Evolutionary conservation across 768 basidiomycete genomes (phyloP), one percentile per base, ranked within the genome.

Genomic region (Rhizopogon vesiculosus): DNA sequence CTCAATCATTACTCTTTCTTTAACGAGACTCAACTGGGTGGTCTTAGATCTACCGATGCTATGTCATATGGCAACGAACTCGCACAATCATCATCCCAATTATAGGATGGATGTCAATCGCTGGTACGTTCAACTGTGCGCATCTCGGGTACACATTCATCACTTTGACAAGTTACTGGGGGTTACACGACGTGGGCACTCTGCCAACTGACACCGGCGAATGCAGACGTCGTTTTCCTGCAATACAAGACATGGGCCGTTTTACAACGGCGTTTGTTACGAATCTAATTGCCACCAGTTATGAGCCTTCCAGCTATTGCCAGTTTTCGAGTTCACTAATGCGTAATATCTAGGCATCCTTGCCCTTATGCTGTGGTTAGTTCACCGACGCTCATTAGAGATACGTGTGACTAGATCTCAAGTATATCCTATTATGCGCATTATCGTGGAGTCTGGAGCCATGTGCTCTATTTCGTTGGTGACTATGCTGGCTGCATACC

Each of bases 281-380:
- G 2, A 60, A 60, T 51, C 7, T 60, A 25, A 49, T 57, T 28
- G 43, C 39, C 38, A 54, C 59, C 41, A 50, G 59, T 60, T 41
- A 18, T 4, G 39, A 22, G 7, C 18, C 18, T 28, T 29, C 8
- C 29, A 40, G 7, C 42, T 33, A 2, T 33, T 33, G 1, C 8
- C n/a, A 9, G 35, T 18, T 18, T 15, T 33, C 7, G 8, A 51
- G 10, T 1, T 19, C 29, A 8, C 49, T 13, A 18, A 51, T 4
- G 25, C 9, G 15, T 16, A 35, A 1, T n/a, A 33, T 8, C 25
- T 40, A 52, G 51, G 51, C 9, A 18, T 52, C 51, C 41, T 52
- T 28, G 39, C 38, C 39, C 8, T 19, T 39, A 42, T 39, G 18
- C 29, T 51, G 10, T 51, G 49, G 49, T 13, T 18, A 9, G 29